phyloP scores from a whole-genome alignment of 2,329 filamentous ascomycete genomes.

The Penicillium concentricum region DNA sequence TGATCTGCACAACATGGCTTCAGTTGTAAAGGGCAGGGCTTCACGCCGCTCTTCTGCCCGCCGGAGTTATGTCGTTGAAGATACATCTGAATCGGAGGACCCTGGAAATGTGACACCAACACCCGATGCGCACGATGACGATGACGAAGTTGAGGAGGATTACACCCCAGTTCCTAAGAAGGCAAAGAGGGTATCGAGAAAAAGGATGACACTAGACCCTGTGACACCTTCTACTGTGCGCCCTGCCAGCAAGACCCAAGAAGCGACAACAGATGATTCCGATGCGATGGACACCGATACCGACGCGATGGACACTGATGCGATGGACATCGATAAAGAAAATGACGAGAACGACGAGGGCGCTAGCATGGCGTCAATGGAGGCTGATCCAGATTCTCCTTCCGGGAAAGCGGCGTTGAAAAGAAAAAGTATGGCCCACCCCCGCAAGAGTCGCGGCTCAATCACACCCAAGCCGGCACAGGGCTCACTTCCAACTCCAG shows the following conservation, averaged over 20 bases:
- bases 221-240: conserved; percentile 44
- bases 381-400: conserved; percentile 54
- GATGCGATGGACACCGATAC: conserved; percentile 60
- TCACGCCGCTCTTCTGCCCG: conserved; percentile 62
- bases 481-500: conserved; percentile 48
- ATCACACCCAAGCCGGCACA: conserved; percentile 39
- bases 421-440: conserved; percentile 59
- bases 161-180: conserved; percentile 72
- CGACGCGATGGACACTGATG: conserved; percentile 56
- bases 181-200: conserved; percentile 57
- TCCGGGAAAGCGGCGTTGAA: conserved; percentile 63
- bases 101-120: conserved; percentile 49
- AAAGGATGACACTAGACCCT: conserved; percentile 52
- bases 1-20: conserved; percentile 36
- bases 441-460: conserved; percentile 45
- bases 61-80: conserved; percentile 73
- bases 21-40: conserved; percentile 50
- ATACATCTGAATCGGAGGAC: conserved; percentile 71
- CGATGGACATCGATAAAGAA: conserved; percentile 33
- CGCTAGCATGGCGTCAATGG: conserved; percentile 34
- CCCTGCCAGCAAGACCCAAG: conserved; percentile 37
- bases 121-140: conserved; percentile 47
- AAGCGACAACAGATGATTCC: conserved; percentile 49
- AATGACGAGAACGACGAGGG: conserved; percentile 28
- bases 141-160: conserved; percentile 66